Evolutionary conservation across 2,329 filamentous ascomycete genomes (phyloP).

Genomic region (Bipolaris zeicola): DNA sequence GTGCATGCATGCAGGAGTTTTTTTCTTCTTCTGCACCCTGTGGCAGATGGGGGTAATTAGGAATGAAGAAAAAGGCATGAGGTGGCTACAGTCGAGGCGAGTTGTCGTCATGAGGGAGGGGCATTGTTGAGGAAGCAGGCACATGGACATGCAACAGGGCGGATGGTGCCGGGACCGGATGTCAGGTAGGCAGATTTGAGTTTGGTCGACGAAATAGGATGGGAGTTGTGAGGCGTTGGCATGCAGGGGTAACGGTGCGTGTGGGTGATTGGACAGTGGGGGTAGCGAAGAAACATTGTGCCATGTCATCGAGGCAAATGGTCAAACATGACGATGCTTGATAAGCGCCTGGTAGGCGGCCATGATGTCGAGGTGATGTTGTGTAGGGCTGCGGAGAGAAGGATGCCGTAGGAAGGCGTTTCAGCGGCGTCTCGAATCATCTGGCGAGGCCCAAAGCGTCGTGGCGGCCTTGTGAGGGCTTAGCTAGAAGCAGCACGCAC

Average conservation of each 20-base stretch:
- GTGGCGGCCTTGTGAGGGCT: neutral
- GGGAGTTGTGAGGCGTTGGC: neutral
- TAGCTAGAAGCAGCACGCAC: conserved; percentile 4
- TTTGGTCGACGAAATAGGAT: neutral
- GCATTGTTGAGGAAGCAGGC: neutral
- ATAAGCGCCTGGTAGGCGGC: conserved; percentile 17
- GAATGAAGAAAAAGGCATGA: no score
- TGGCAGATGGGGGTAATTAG: conserved; percentile 9
- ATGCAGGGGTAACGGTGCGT: neutral
- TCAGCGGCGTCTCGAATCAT: conserved; percentile 40
- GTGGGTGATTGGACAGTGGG: conserved; percentile 6
- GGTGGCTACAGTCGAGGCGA: neutral
- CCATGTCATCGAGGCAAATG: conserved; percentile 22
- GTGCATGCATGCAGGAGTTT: neutral
- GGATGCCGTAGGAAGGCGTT: conserved; percentile 32
- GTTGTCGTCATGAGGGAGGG: neutral
- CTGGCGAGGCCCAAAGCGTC: conserved; percentile 11
- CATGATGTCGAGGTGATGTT: conserved; percentile 24
- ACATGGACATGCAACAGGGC: neutral
- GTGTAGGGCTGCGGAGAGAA: conserved; percentile 22
- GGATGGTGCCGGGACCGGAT: neutral
- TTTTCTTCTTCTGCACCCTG: neutral
- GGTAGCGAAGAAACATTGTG: conserved; percentile 16
- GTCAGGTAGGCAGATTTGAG: conserved; percentile 10
- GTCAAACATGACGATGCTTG: conserved; percentile 14